Evolutionary conservation across 306 rosid species (phyloP).

Genomic region (Cucumis sativus): DNA sequence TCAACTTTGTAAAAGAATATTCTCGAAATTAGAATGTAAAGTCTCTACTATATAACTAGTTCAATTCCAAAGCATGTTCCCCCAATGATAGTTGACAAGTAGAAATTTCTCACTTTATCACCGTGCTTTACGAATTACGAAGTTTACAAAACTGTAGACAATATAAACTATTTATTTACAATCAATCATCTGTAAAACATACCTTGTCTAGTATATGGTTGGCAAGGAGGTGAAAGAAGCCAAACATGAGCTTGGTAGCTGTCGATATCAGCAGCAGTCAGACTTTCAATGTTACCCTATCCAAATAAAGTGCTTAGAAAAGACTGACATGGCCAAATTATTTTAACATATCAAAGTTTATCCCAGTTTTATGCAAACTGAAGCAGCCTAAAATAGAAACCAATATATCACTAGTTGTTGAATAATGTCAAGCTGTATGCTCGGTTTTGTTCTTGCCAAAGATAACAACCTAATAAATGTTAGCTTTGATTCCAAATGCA

Average conservation of each 20-base stretch:
- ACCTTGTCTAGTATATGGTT: conserved; percentile 98
- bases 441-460: neutral
- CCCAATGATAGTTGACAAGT: neutral
- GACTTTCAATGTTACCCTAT: conserved; percentile 80
- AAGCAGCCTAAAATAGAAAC: neutral
- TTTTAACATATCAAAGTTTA: neutral
- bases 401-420: neutral
- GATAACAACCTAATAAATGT: neutral
- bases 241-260: conserved; percentile 55
- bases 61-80: neutral
- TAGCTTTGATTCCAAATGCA: neutral
- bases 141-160: neutral
- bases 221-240: conserved; percentile 99
- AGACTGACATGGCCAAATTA: neutral
- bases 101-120: neutral
- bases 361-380: neutral
- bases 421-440: neutral
- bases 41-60: neutral
- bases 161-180: neutral
- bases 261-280: conserved; percentile 72
- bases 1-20: neutral
- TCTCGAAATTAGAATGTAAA: neutral
- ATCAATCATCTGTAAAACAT: neutral
- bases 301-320: conserved; percentile 1
- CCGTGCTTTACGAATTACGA: neutral